These are phyloP conservation scores for Coprinellus aureogranulatus DNA, from an alignment of 768 basidiomycete species.

Conservation along the genomic window DNA sequence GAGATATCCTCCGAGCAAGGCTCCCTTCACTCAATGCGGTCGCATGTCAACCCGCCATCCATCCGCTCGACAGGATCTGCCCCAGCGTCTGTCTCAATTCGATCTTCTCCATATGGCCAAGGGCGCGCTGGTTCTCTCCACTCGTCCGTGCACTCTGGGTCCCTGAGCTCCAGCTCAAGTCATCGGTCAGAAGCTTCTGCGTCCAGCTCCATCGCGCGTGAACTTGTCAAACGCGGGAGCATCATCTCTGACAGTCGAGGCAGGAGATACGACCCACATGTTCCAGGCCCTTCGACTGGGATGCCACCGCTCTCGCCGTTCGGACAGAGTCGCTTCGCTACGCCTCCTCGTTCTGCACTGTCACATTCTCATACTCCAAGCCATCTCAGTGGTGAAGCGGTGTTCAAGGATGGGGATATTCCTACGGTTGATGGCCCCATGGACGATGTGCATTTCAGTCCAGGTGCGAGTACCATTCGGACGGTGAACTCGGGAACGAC, in stretches of 20 bases:
- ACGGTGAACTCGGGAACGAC: constrained; percentile 2
- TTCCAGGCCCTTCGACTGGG: constrained; percentile 9
- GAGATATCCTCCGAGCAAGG: constrained; percentile 55
- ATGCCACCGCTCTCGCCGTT: constrained; percentile 43
- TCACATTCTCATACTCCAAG: background rate
- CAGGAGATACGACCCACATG: constrained; percentile 21
- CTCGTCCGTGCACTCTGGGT: constrained; percentile 27
- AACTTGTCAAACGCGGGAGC: constrained; percentile 49
- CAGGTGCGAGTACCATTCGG: constrained; percentile 7
- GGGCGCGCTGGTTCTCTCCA: constrained; percentile 25
- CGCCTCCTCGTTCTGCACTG: constrained; percentile 15
- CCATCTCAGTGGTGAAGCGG: constrained; percentile 2
- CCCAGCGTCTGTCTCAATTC: constrained; percentile 35
- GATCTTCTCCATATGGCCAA: background rate
- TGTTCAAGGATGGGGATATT: constrained; percentile 6
- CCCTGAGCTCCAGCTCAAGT: constrained; percentile 55
- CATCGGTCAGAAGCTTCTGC: constrained; percentile 43
- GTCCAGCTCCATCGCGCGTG: constrained; percentile 27
- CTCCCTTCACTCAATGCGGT: constrained; percentile 64
- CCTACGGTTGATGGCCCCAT: constrained; percentile 8
- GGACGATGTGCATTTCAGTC: constrained; percentile 4
- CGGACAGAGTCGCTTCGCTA: constrained; percentile 25
- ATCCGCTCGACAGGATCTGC: constrained; percentile 54
- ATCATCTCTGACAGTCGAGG: constrained; percentile 52
- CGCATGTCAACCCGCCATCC: constrained; percentile 47